These are phyloP conservation scores for Aspergillus japonicus DNA, from an alignment of 2,329 filamentous ascomycete species.

Conservation along the genomic window DNA sequence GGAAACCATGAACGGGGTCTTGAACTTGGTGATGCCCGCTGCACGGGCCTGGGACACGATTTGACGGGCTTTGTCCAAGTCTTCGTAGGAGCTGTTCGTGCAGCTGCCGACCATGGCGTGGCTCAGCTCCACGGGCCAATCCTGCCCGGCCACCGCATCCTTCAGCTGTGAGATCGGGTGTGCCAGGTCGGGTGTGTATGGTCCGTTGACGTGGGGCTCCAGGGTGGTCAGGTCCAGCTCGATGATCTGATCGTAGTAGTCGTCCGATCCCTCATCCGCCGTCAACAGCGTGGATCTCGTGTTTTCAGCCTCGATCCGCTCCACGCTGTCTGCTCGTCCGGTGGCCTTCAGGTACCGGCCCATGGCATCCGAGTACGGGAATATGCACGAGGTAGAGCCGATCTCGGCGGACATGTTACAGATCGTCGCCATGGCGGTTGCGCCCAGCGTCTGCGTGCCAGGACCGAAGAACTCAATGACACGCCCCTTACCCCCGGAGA, in stretches of 20 bases:
- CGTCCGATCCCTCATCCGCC: slow-evolving; percentile 80
- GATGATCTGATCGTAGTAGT: slow-evolving; percentile 78
- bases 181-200: slow-evolving; percentile 93
- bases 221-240: slow-evolving; percentile 89
- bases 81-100: slow-evolving; percentile 82
- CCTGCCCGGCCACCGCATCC: slow-evolving; percentile 81
- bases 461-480: slow-evolving; percentile 60
- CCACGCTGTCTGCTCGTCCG: slow-evolving; percentile 78
- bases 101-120: slow-evolving; percentile 94
- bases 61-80: slow-evolving; percentile 68
- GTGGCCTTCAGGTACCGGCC: slow-evolving; percentile 88
- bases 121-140: slow-evolving; percentile 91
- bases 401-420: slow-evolving; percentile 64
- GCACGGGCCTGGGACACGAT: slow-evolving; percentile 74
- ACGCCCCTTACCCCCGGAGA: slow-evolving; percentile 90
- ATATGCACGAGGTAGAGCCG: slow-evolving; percentile 76
- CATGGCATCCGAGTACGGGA: slow-evolving; percentile 96
- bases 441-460: slow-evolving; percentile 68
- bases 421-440: slow-evolving; percentile 82
- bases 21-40: slow-evolving; percentile 80
- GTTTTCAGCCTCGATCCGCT: slow-evolving; percentile 44
- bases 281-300: slow-evolving; percentile 56
- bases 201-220: slow-evolving; percentile 95
- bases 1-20: slow-evolving; percentile 85
- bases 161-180: slow-evolving; percentile 95